A percentile compares a stretch with the other conserved stretches of the same genome.
These are phyloP conservation scores for Magnolia changhungtana DNA, from an alignment of 164 flowering plant genomes.

Conservation along the genomic window DNA sequence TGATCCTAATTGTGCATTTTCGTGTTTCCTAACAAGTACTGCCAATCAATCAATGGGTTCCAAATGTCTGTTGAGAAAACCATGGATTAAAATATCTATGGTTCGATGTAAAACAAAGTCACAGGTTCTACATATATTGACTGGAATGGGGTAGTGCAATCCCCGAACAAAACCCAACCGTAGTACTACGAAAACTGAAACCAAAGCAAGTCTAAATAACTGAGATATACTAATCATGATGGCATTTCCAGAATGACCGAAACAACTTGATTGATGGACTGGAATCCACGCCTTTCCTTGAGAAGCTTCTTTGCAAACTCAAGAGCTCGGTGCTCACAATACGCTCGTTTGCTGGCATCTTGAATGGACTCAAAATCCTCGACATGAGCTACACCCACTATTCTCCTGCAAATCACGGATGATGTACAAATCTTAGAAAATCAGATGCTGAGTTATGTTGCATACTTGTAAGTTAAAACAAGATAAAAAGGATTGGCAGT, in stretches of 20 bases:
- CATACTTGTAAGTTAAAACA: neutral
- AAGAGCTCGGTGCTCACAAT: constrained; percentile 75
- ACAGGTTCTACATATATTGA: neutral
- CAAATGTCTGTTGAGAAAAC: no score
- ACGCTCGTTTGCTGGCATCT: constrained; percentile 55
- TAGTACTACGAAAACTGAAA: neutral
- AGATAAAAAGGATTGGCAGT: neutral
- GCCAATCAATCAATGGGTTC: no score
- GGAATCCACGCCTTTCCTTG: constrained; percentile 65
- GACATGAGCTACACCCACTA: constrained; percentile 94
- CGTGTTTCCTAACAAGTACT: no score
- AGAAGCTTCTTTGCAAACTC: constrained; percentile 69
- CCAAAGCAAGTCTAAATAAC: neutral
- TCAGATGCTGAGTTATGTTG: neutral
- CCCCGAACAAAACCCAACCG: neutral
- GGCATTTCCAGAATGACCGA: constrained; percentile 35
- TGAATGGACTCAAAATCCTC: constrained; percentile 85
- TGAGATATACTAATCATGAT: constrained; percentile 1
- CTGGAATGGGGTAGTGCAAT: neutral
- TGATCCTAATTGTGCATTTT: no score
- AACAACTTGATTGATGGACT: constrained; percentile 53
- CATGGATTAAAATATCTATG: no score
- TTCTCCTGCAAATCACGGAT: constrained; percentile 53
- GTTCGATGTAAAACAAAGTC: neutral
- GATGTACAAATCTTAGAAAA: neutral